These are phyloP conservation scores for Pleurotus tuber-regium DNA, from an alignment of 768 basidiomycete genomes.

Conservation along the genomic window DNA sequence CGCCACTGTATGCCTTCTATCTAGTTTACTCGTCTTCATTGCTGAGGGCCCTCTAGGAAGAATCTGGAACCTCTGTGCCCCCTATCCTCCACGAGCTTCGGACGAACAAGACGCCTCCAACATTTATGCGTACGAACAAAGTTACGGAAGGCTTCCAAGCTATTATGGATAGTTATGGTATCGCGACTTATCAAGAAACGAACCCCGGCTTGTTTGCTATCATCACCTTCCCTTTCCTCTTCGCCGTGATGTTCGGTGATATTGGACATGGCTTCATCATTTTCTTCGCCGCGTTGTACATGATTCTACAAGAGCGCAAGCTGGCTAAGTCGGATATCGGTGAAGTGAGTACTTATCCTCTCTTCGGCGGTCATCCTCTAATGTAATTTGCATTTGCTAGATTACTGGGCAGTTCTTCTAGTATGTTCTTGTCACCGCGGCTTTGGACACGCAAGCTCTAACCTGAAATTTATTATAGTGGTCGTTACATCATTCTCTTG, in stretches of 20 bases:
- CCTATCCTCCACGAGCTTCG: conserved; percentile 89
- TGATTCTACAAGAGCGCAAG: conserved; percentile 86
- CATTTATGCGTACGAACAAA: conserved; percentile 91
- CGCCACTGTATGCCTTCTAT: conserved; percentile 63
- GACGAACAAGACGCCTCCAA: conserved; percentile 91
- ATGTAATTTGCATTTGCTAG: conserved; percentile 31
- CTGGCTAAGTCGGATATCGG: conserved; percentile 71
- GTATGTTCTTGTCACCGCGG: conserved; percentile 49
- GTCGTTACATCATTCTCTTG: conserved; percentile 96
- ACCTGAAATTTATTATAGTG: conserved; percentile 46
- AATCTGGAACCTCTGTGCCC: conserved; percentile 88
- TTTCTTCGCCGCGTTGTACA: conserved; percentile 68
- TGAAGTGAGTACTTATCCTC: conserved; percentile 48
- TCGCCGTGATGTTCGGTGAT: conserved; percentile 99
- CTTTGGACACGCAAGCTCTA: conserved; percentile 8
- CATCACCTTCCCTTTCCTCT: conserved; percentile 95
- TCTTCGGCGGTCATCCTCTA: background rate
- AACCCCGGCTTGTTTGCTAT: conserved; percentile 94
- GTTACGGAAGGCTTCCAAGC: conserved; percentile 97
- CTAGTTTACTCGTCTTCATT: conserved; percentile 9
- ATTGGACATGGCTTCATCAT: conserved; percentile 93
- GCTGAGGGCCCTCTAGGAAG: conserved; percentile 48
- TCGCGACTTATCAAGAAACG: conserved; percentile 92
- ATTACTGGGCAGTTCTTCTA: conserved; percentile 90
- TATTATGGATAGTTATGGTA: conserved; percentile 97